Evolutionary conservation across 441 rosid genomes (phyloP).

Genomic region (Bocquillonia castaneifolia): DNA sequence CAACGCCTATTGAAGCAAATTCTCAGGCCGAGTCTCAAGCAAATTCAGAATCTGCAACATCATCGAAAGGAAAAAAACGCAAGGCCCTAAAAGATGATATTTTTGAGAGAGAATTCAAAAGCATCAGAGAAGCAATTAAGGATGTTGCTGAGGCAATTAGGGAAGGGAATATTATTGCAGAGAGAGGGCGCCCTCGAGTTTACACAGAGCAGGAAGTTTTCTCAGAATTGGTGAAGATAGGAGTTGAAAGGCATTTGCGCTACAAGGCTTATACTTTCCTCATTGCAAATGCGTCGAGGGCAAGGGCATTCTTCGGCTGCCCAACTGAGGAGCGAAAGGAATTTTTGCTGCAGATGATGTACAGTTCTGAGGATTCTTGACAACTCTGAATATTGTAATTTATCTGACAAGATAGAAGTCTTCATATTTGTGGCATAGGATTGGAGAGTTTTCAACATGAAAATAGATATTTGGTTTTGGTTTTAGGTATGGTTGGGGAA

Average conservation of each 20-base stretch:
- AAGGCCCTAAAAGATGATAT: slow-evolving; percentile 15
- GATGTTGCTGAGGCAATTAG: slow-evolving; percentile 30
- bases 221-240: slow-evolving; percentile 24
- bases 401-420: neutral
- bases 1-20: slow-evolving; percentile 20
- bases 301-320: slow-evolving; percentile 27
- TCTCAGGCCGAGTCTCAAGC: slow-evolving; percentile 20
- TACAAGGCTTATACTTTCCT: slow-evolving; percentile 30
- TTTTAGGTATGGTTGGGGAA: neutral
- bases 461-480: neutral
- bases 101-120: slow-evolving; percentile 21
- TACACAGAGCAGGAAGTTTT: slow-evolving; percentile 29
- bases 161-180: slow-evolving; percentile 25
- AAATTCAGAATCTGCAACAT: slow-evolving; percentile 20
- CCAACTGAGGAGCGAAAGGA: slow-evolving; percentile 25
- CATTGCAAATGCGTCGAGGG: slow-evolving; percentile 20
- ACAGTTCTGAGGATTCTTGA: slow-evolving; percentile 14
- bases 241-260: slow-evolving; percentile 17
- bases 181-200: slow-evolving; percentile 26
- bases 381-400: neutral
- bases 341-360: slow-evolving; percentile 29
- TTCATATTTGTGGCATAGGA: neutral
- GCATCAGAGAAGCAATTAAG: slow-evolving; percentile 25
- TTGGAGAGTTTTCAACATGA: neutral
- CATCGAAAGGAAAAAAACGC: slow-evolving; percentile 23